Conservation (phyloP, 2,329 filamentous ascomycete genomes). For the Catunica adiposa region DNA sequence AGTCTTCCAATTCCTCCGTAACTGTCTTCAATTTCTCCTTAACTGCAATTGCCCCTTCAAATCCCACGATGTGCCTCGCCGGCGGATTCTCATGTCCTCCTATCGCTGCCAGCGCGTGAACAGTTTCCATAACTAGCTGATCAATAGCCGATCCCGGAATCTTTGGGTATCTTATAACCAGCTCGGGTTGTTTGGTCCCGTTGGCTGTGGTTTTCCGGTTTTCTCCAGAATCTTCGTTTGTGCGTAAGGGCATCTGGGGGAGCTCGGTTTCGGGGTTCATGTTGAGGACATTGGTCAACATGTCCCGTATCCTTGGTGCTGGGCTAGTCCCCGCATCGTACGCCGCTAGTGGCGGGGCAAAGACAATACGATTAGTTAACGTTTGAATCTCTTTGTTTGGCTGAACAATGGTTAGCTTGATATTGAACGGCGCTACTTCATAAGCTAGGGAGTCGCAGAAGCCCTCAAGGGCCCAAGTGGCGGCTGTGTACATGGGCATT, state of each 20-base stretch:
- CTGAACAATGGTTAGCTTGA: conserved; percentile 91
- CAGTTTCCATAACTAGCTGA: conserved; percentile 68
- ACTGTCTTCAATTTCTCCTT: conserved; percentile 95
- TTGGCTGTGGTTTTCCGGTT: not conserved
- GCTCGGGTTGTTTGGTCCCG: conserved; percentile 20
- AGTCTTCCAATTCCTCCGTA: conserved; percentile 90
- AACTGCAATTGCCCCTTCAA: conserved; percentile 71
- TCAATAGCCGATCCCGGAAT: conserved; percentile 53
- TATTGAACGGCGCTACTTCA: conserved; percentile 90
- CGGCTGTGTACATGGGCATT: conserved; percentile 77
- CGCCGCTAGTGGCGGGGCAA: conserved; percentile 57
- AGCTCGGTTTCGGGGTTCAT: conserved; percentile 49
- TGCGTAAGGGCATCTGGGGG: conserved; percentile 16
- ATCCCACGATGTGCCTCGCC: conserved; percentile 80
- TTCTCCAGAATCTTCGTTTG: not conserved
- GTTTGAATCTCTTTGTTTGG: conserved; percentile 84
- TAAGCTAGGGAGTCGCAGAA: conserved; percentile 93
- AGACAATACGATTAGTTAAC: conserved; percentile 72
- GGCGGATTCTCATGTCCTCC: conserved; percentile 93
- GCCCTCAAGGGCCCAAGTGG: conserved; percentile 87
- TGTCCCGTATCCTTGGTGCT: conserved; percentile 68
- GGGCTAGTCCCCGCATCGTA: conserved; percentile 47
- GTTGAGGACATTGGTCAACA: conserved; percentile 66
- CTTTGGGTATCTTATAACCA: conserved; percentile 56
- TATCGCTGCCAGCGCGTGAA: conserved; percentile 79